Evolutionary conservation across 2,329 filamentous ascomycete genomes (phyloP).

Genomic region (Pyrenochaeta sp.): DNA sequence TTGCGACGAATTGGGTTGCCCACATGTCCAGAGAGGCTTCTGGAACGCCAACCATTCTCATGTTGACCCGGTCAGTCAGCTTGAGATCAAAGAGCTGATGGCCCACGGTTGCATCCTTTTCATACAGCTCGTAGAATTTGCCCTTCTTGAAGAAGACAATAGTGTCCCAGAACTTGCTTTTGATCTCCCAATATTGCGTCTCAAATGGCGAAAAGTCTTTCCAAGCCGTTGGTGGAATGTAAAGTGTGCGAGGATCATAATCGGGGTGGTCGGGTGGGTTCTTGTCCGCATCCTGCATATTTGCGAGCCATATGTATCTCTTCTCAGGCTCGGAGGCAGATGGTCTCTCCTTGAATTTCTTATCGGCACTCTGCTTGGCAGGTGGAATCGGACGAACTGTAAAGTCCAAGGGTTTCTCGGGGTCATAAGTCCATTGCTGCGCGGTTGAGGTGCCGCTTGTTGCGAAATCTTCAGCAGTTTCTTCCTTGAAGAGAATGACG

Average conservation of each 20-base stretch:
- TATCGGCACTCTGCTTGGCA: constrained; percentile 41
- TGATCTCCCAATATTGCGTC: constrained; percentile 99
- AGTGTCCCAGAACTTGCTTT: constrained; percentile 96
- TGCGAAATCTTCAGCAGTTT: constrained; percentile 62
- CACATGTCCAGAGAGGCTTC: constrained; percentile 95
- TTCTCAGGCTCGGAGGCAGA: constrained; percentile 83
- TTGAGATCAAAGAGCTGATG: constrained; percentile 98
- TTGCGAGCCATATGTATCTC: constrained; percentile 88
- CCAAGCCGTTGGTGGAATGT: constrained; percentile 82
- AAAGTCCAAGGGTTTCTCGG: constrained; percentile 62
- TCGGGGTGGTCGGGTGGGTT: constrained; percentile 82
- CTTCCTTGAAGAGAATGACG: constrained; percentile 44
- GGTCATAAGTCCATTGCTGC: constrained; percentile 80
- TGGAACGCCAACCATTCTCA: constrained; percentile 99
- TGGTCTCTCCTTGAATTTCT: constrained; percentile 66
- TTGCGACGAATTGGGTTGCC: constrained; percentile 98
- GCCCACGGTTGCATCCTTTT: constrained; percentile 95
- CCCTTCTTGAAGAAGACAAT: constrained; percentile 99
- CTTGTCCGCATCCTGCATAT: constrained; percentile 82
- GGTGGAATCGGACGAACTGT: constrained; percentile 53
- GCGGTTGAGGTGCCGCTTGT: constrained; percentile 72
- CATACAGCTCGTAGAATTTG: constrained; percentile 98
- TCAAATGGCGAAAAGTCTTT: constrained; percentile 90
- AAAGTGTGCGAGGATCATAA: constrained; percentile 90
- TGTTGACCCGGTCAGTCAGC: constrained; percentile 96